Evolutionary conservation across 2,329 filamentous ascomycete genomes (phyloP).

Genomic region (Cladophialophora yegresii): DNA sequence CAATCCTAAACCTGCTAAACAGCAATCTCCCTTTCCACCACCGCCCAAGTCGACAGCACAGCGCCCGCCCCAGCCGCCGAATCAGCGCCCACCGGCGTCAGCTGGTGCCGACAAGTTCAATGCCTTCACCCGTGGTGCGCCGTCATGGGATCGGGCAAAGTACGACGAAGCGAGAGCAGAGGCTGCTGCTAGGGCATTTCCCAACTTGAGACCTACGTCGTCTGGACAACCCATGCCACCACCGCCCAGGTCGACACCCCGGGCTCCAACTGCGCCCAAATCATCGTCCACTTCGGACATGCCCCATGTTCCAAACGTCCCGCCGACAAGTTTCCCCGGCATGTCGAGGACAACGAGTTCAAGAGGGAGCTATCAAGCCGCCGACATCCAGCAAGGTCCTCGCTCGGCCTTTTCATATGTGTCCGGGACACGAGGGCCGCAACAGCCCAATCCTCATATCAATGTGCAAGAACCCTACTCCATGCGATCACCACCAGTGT

Average conservation of each 20-base stretch:
- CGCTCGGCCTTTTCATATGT: slow-evolving; percentile 52
- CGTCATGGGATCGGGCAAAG: slow-evolving; percentile 34
- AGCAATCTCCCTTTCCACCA: slow-evolving; percentile 30
- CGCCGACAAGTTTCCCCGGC: slow-evolving; percentile 40
- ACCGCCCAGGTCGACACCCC: slow-evolving; percentile 19
- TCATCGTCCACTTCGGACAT: slow-evolving; percentile 31
- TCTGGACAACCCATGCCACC: slow-evolving; percentile 29
- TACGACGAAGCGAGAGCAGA: slow-evolving; percentile 34
- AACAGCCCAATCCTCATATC: slow-evolving; percentile 18
- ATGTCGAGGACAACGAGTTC: slow-evolving; percentile 46
- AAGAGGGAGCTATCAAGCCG: slow-evolving; percentile 61
- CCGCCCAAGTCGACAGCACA: slow-evolving; percentile 26
- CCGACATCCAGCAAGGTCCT: slow-evolving; percentile 59
- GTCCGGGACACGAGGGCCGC: slow-evolving; percentile 25
- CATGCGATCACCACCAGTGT: slow-evolving; percentile 27
- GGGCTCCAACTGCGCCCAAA: slow-evolving; percentile 35
- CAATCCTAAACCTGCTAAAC: slow-evolving; percentile 18
- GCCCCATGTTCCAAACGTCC: slow-evolving; percentile 40
- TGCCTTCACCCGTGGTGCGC: slow-evolving; percentile 32
- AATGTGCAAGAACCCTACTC: slow-evolving; percentile 25
- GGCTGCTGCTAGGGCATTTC: slow-evolving; percentile 33
- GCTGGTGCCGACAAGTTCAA: slow-evolving; percentile 35
- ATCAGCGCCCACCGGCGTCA: slow-evolving; percentile 28
- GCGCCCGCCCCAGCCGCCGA: slow-evolving; percentile 19
- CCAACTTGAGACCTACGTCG: slow-evolving; percentile 28